These are phyloP conservation scores for Pisolithus albus DNA, from an alignment of 768 basidiomycete species.

Conservation along the genomic window DNA sequence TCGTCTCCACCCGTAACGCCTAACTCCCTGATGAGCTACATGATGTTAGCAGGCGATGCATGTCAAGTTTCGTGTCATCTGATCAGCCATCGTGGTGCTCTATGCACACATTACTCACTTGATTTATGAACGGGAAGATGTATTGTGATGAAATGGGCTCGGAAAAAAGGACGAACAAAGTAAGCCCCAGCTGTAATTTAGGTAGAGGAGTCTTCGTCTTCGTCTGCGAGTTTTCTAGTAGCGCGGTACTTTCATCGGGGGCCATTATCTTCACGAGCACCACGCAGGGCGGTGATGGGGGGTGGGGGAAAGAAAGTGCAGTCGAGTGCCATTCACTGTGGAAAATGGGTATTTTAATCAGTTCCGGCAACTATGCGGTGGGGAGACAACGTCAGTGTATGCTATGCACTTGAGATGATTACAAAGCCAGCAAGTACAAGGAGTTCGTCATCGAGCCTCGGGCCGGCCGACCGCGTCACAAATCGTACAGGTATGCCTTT, in stretches of 20 bases:
- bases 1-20: constrained; percentile 59
- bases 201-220: constrained; percentile 39
- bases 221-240: constrained; percentile 26
- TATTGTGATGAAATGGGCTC: constrained; percentile 51
- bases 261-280: neutral
- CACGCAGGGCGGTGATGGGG: too few relatives aligned
- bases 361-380: too few relatives aligned
- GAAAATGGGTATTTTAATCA: too few relatives aligned
- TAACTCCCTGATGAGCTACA: constrained; percentile 55
- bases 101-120: constrained; percentile 26
- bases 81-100: neutral
- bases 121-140: constrained; percentile 61
- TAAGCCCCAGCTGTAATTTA: constrained; percentile 41
- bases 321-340: too few relatives aligned
- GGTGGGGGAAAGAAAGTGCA: too few relatives aligned
- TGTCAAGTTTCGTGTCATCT: neutral
- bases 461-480: too few relatives aligned
- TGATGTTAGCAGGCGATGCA: neutral
- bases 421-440: too few relatives aligned
- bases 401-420: too few relatives aligned
- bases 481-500: too few relatives aligned
- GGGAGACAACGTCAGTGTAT: too few relatives aligned
- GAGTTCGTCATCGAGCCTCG: too few relatives aligned
- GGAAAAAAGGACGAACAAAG: constrained; percentile 44
- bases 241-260: constrained; percentile 39